phyloP scores from a whole-genome alignment of 2,329 filamentous ascomycete species.

The Amesomyces nigricolor region DNA sequence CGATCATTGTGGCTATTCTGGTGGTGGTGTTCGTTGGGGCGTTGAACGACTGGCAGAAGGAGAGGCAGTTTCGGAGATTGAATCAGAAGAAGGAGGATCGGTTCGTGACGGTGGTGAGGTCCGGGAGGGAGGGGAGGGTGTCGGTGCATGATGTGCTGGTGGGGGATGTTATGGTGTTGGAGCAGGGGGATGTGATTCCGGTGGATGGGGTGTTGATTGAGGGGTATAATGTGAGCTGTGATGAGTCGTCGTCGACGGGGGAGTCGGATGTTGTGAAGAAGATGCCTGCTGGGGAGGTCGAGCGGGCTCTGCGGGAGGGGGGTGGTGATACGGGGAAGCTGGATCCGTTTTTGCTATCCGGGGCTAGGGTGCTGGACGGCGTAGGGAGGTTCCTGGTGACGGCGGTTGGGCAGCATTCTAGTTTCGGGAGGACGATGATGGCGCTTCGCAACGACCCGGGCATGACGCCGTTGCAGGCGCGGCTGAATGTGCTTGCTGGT shows the following conservation, averaged over 20 bases:
- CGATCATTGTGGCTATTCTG: constrained; percentile 59
- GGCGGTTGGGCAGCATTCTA: constrained; percentile 49
- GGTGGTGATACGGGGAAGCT: constrained; percentile 38
- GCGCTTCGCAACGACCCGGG: constrained; percentile 48
- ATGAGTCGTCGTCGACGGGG: constrained; percentile 68
- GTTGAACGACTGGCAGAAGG: constrained; percentile 63
- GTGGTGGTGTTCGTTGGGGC: constrained; percentile 60
- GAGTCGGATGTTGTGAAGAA: constrained; percentile 70
- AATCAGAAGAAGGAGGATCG: constrained; percentile 59
- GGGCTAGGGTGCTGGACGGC: constrained; percentile 50
- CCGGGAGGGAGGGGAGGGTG: constrained; percentile 57
- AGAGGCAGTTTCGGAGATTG: constrained; percentile 58
- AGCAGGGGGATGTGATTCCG: constrained; percentile 64
- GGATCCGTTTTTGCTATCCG: constrained; percentile 59
- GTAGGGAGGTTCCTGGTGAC: constrained; percentile 50
- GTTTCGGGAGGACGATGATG: constrained; percentile 52
- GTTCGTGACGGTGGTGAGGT: constrained; percentile 60
- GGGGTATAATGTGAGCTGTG: constrained; percentile 51
- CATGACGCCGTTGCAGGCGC: constrained; percentile 49
- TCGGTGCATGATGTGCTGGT: constrained; percentile 62
- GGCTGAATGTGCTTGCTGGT: constrained; percentile 46
- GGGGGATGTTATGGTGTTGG: constrained; percentile 63
- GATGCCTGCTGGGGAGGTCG: constrained; percentile 54
- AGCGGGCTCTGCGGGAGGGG: constrained; percentile 46
- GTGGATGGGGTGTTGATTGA: constrained; percentile 63